Evolutionary conservation across 1,284 basidiomycete species (phyloP).

Genomic region (Puccinia triticina): DNA sequence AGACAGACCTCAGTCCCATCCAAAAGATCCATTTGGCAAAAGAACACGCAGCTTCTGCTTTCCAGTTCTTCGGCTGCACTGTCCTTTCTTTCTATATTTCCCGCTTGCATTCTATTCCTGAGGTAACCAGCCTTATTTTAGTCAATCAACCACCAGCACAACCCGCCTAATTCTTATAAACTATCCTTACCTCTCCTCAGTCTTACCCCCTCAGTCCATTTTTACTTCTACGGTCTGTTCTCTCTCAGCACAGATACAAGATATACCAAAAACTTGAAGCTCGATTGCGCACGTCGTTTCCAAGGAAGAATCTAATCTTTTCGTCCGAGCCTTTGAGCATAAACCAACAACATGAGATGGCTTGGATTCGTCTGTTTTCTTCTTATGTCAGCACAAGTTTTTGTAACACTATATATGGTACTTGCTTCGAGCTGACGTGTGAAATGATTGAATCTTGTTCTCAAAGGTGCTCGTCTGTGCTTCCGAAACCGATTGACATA

Average conservation of each 20-base stretch:
- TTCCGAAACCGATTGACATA: constrained; percentile 8
- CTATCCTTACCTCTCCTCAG: background rate
- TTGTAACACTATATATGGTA: background rate
- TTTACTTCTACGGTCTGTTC: background rate
- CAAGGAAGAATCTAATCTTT: background rate
- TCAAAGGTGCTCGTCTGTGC: constrained; percentile 21
- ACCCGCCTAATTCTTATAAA: background rate
- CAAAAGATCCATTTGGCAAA: constrained; percentile 1
- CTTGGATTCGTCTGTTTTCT: constrained; percentile 5
- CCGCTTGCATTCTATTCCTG: background rate
- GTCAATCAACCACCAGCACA: background rate
- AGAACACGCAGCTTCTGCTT: background rate
- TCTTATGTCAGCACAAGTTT: background rate
- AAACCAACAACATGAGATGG: background rate
- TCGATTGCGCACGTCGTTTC: background rate
- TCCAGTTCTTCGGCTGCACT: background rate
- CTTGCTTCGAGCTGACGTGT: background rate
- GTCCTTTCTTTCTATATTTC: background rate
- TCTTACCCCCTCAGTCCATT: background rate
- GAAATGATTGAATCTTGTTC: background rate
- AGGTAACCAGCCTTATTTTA: background rate
- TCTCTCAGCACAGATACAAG: background rate
- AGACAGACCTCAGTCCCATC: background rate
- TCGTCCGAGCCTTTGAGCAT: background rate
- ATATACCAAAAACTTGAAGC: background rate